phyloP scores from a whole-genome alignment of 2,329 filamentous ascomycete species.

The Cytospora chrysosperma region DNA sequence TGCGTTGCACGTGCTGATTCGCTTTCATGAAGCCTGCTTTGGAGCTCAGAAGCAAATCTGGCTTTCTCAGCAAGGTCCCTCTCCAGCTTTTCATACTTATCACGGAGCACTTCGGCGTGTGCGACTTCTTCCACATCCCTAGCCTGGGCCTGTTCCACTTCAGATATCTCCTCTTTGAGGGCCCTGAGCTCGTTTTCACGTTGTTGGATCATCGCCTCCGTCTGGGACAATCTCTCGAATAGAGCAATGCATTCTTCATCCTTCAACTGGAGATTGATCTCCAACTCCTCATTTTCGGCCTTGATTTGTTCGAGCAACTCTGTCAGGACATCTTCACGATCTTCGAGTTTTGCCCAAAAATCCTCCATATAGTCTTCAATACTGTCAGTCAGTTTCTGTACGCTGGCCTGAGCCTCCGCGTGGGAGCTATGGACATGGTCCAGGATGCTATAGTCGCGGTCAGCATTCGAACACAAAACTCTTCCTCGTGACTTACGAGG shows the following conservation, averaged over 20 bases:
- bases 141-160: constrained; percentile 24
- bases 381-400: constrained; percentile 1
- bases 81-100: constrained; percentile 22
- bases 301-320: constrained; percentile 8
- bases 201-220: background rate
- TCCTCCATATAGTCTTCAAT: constrained; percentile 13
- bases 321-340: constrained; percentile 14
- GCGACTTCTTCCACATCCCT: constrained; percentile 14
- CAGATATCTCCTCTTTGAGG: constrained; percentile 24
- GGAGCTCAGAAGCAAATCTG: constrained; percentile 24
- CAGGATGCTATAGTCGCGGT: constrained; percentile 7
- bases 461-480: background rate
- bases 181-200: constrained; percentile 5
- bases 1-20: constrained; percentile 22
- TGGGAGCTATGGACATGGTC: constrained; percentile 9
- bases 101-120: constrained; percentile 8
- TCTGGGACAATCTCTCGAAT: background rate
- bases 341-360: constrained; percentile 21
- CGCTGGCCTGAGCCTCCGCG: constrained; percentile 5
- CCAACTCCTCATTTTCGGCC: constrained; percentile 3
- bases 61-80: constrained; percentile 25
- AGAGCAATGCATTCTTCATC: constrained; percentile 1
- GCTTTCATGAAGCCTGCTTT: constrained; percentile 25
- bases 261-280: background rate
- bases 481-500: constrained; percentile 7